Conservation (phyloP, 108 stramenopile genomes). For the Cyclostephanos tholiformis region DNA sequence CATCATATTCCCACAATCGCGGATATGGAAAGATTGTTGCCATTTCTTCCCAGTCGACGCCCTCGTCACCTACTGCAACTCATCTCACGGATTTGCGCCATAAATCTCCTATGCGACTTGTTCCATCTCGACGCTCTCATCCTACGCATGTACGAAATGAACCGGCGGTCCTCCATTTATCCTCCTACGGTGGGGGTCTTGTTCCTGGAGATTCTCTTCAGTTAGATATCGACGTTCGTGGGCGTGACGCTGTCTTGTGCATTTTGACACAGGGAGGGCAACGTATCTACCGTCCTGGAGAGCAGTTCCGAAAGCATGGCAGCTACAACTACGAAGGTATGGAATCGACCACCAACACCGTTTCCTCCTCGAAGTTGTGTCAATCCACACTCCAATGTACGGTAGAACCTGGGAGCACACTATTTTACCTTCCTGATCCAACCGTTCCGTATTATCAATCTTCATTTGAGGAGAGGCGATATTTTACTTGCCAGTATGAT, state of each 20-base stretch:
- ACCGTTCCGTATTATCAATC: conserved; percentile 45
- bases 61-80: conserved; percentile 11
- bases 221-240: conserved; percentile 58
- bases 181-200: conserved; percentile 82
- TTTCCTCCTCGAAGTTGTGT: conserved; percentile 13
- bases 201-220: conserved; percentile 66
- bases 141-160: conserved; percentile 29
- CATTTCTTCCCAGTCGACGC: conserved; percentile 15
- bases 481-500: conserved; percentile 30
- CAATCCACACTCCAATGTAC: conserved; percentile 34
- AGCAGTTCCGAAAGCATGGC: conserved; percentile 18
- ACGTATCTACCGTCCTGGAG: conserved; percentile 64
- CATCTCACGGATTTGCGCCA: conserved; percentile 39
- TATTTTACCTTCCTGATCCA: conserved; percentile 47
- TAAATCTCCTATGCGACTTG: conserved; percentile 47
- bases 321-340: conserved; percentile 18
- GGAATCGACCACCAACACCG: conserved; percentile 5
- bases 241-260: conserved; percentile 55
- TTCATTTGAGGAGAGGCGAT: conserved; percentile 39
- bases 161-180: conserved; percentile 64
- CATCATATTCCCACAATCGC: conserved; percentile 25
- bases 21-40: conserved; percentile 46
- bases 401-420: conserved; percentile 36
- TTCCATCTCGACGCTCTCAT: conserved; percentile 44
- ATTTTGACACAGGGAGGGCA: conserved; percentile 74